phyloP scores from a whole-genome alignment of 2,329 filamentous ascomycete genomes.

The Dothistroma pini region DNA sequence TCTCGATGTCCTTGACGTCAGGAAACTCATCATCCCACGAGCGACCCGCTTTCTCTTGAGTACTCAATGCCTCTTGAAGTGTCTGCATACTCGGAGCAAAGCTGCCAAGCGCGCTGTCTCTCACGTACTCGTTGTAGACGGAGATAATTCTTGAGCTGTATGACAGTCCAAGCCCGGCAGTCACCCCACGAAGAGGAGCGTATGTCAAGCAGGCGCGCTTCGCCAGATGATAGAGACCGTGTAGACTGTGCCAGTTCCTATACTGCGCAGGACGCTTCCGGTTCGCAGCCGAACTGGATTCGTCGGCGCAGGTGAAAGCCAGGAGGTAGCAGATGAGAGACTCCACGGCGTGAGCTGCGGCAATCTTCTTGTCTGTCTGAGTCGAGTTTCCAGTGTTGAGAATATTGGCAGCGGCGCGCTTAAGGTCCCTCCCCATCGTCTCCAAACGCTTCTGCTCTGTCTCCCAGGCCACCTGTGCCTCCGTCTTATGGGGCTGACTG shows the following conservation, averaged over 20 bases:
- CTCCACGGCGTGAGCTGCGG: constrained; percentile 44
- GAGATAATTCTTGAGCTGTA: constrained; percentile 39
- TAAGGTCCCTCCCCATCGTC: constrained; percentile 43
- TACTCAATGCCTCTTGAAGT: constrained; percentile 19
- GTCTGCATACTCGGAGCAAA: constrained; percentile 15
- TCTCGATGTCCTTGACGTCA: constrained; percentile 37
- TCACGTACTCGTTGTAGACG: constrained; percentile 12
- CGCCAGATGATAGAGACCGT: constrained; percentile 29
- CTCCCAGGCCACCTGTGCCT: constrained; percentile 37
- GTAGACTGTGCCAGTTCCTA: constrained; percentile 28
- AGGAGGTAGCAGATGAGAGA: constrained; percentile 41
- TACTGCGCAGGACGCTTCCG: constrained; percentile 25
- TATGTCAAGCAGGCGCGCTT: constrained; percentile 26
- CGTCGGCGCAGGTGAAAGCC: constrained; percentile 34
- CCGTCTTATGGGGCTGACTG: constrained; percentile 25
- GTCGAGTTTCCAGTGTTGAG: constrained; percentile 9
- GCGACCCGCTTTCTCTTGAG: constrained; percentile 20
- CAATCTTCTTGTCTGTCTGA: constrained; percentile 18
- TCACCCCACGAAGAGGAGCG: constrained; percentile 40
- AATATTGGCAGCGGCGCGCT: constrained; percentile 43
- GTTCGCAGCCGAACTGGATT: constrained; percentile 23
- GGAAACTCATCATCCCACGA: constrained; percentile 11
- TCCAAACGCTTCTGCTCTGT: constrained; percentile 41
- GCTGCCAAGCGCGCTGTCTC: constrained; percentile 4
- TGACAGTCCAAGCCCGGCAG: constrained; percentile 39